A percentile compares a stretch with the other conserved stretches of the same genome.
These are phyloP conservation scores for Aquilaria malaccensis DNA, from an alignment of 345 rosid genomes.

Conservation along the genomic window DNA sequence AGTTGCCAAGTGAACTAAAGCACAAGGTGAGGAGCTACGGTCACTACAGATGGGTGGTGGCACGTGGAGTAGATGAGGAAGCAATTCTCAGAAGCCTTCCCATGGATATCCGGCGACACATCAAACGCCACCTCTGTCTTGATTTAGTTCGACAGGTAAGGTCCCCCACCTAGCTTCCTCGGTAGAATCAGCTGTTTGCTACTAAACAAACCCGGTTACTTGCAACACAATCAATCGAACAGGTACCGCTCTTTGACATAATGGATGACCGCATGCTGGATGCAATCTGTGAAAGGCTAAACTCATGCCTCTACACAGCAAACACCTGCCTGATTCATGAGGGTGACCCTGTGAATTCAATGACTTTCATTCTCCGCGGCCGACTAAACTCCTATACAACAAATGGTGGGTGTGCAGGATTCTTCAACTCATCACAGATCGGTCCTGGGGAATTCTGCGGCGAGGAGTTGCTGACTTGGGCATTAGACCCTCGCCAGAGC, in stretches of 20 bases:
- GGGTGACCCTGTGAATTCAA: constrained; percentile 48
- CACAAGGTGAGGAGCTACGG: constrained; percentile 38
- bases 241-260: constrained; percentile 44
- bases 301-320: constrained; percentile 30
- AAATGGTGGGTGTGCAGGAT: constrained; percentile 42
- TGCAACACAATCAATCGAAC: neutral
- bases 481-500: constrained; percentile 40
- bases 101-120: constrained; percentile 38
- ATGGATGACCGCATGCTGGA: constrained; percentile 55
- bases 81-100: constrained; percentile 41
- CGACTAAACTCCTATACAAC: constrained; percentile 42
- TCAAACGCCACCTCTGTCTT: constrained; percentile 61
- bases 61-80: constrained; percentile 60
- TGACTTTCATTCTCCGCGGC: constrained; percentile 55
- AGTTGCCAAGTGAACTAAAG: constrained; percentile 38
- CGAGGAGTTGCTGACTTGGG: constrained; percentile 53
- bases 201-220: neutral
- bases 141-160: constrained; percentile 48
- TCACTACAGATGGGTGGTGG: constrained; percentile 43
- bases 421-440: constrained; percentile 42
- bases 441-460: constrained; percentile 56
- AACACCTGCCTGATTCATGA: constrained; percentile 34
- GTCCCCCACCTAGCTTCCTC: neutral
- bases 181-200: neutral
- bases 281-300: constrained; percentile 51